These are phyloP conservation scores for Telfairia occidentalis DNA, from an alignment of 331 rosid species.

Conservation along the genomic window DNA sequence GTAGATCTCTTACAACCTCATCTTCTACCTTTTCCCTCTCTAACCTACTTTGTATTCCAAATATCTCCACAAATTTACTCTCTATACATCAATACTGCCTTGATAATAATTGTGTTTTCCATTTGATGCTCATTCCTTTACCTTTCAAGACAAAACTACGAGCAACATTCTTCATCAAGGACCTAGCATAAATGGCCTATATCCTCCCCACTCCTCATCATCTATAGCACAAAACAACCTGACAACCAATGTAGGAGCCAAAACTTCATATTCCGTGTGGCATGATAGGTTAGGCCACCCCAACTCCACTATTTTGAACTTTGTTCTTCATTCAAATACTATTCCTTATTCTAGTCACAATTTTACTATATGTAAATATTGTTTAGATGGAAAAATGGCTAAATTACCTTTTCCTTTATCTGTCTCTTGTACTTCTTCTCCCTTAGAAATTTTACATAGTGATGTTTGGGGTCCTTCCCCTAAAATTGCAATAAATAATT, in stretches of 20 bases:
- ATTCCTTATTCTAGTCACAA: too few relatives aligned
- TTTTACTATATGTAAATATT: too few relatives aligned
- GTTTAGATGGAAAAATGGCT: background rate
- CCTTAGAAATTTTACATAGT: background rate
- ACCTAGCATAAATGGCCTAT: background rate
- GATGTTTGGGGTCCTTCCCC: background rate
- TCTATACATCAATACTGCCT: background rate
- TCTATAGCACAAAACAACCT: background rate
- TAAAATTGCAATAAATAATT: background rate
- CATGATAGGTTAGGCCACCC: background rate
- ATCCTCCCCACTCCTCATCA: background rate
- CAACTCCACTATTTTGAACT: fast-evolving
- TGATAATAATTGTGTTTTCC: background rate
- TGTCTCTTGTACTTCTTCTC: background rate
- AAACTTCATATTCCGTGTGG: background rate
- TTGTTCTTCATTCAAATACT: too few relatives aligned
- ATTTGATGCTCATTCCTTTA: background rate
- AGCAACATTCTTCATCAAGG: background rate
- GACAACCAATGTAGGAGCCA: background rate
- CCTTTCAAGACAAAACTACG: background rate
- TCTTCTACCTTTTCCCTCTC: too few relatives aligned
- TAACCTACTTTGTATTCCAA: background rate
- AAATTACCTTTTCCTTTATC: background rate
- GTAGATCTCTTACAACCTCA: too few relatives aligned
- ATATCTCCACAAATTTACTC: background rate